A percentile compares a stretch with the other conserved stretches of the same genome.
phyloP scores from a whole-genome alignment of 306 rosid genomes.

The Cicer chorassanicum region DNA sequence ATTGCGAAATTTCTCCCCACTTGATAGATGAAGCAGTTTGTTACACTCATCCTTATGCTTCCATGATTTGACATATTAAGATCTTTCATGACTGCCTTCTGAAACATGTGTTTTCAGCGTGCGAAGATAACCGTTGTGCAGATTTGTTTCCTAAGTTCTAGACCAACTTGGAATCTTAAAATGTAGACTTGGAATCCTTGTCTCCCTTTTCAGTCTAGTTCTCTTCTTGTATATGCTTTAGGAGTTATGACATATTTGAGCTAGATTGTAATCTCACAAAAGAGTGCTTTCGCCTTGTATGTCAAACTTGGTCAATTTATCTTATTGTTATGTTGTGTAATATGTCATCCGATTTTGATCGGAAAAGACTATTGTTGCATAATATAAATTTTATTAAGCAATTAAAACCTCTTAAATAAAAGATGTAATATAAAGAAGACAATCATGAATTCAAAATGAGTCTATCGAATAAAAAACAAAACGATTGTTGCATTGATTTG shows the following conservation, averaged over 20 bases:
- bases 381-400: too few species aligned
- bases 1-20: too few species aligned
- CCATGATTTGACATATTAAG: too few species aligned
- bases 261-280: background rate
- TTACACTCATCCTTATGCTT: too few species aligned
- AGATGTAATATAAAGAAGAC: too few species aligned
- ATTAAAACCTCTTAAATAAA: too few species aligned
- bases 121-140: background rate
- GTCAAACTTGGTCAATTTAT: background rate
- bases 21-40: too few species aligned
- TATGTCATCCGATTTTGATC: conserved; percentile 18
- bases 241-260: background rate
- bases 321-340: background rate
- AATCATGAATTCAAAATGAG: too few species aligned
- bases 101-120: too few species aligned
- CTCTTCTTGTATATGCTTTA: background rate
- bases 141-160: background rate
- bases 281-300: background rate
- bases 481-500: background rate
- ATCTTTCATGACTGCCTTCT: too few species aligned
- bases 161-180: background rate
- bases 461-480: background rate
- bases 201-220: background rate
- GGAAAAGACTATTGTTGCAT: background rate
- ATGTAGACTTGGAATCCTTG: background rate